Base-by-base conservation (phyloP, 306 rosid species). In the Phaseolus lunatus region DNA sequence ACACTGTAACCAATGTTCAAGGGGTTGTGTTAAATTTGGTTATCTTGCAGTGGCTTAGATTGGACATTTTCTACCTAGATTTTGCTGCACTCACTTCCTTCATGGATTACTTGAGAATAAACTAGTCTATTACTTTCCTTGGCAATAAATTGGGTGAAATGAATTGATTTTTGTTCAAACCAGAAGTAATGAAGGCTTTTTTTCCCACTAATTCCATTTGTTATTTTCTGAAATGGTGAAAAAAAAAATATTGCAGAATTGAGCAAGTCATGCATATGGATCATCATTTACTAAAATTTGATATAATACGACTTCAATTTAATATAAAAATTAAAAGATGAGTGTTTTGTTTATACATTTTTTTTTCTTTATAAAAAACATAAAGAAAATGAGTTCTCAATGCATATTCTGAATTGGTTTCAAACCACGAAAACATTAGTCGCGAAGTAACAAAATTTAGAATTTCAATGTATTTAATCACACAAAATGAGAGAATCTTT, bases 61-160 rank as follows among this genome's bases (percentile, higher is more conserved):
- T 53, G 19, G 66, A 77, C 82, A 43, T 70, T 82, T 81, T 82
- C 79, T 19, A 44, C 85, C 76, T 78, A 47, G 52, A 82, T 78
- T 73, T 78, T 66, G 47, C 64, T 83, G 67, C 76, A 72, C 12
- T 82, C 71, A 77, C 71, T 61, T 63, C 75, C 24, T 29, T 27
- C 19, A 13, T 57, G 24, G 53, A 45, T 13, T 72, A 44, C 72
- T 54, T 68, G 24, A 66, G 15, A 61, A 70, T 26, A 48, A 82
- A 72, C 83, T 43, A 72, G 80, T 84, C 80, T 79, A 77, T 77
- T 39, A 57, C 70, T 59, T 80, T 84, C 67, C 70, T 67, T 63
- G 12, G 33, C 31, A 84, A 66, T 77, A 77, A 72, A 71, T 76
- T 73, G 29, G 62, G 58, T 24, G 48, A 76, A 64, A 47, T 9